Conservation (phyloP, 805 yeast genomes). For the Sugiyamaella mastotermitis region DNA sequence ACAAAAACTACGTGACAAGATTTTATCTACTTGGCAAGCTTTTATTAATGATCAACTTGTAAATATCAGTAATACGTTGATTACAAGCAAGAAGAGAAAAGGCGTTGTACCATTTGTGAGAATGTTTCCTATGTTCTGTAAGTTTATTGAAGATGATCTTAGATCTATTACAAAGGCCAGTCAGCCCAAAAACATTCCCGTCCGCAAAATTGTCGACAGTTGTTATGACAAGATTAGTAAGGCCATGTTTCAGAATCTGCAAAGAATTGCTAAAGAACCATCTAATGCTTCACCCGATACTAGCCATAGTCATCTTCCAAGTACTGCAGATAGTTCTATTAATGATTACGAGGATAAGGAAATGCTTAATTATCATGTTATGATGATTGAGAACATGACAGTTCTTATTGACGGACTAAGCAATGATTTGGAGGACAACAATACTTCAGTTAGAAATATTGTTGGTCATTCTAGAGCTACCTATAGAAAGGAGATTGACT, state of each 20-base stretch:
- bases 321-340: slow-evolving; percentile 5
- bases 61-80: slow-evolving; percentile 35
- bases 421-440: slow-evolving; percentile 15
- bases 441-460: slow-evolving; percentile 8
- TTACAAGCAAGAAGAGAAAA: slow-evolving; percentile 33
- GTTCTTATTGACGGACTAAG: slow-evolving; percentile 39
- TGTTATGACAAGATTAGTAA: slow-evolving; percentile 28
- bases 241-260: slow-evolving; percentile 29
- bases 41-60: slow-evolving; percentile 50
- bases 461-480: slow-evolving; percentile 10
- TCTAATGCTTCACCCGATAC: slow-evolving; percentile 18
- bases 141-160: slow-evolving; percentile 33
- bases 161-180: slow-evolving; percentile 1
- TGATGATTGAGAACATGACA: slow-evolving; percentile 48
- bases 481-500: slow-evolving; percentile 25
- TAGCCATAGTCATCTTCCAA: slow-evolving; percentile 7
- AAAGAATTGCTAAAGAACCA: slow-evolving; percentile 24
- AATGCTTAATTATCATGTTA: slow-evolving; percentile 37
- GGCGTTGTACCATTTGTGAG: slow-evolving; percentile 41
- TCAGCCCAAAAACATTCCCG: slow-evolving; percentile 6
- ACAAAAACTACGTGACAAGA: slow-evolving; percentile 45
- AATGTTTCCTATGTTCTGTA: slow-evolving; percentile 43
- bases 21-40: slow-evolving; percentile 51
- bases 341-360: slow-evolving; percentile 30
- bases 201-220: slow-evolving; percentile 21